Base-by-base conservation (phyloP, 345 rosid genomes). In the Nasturtium officinale region DNA sequence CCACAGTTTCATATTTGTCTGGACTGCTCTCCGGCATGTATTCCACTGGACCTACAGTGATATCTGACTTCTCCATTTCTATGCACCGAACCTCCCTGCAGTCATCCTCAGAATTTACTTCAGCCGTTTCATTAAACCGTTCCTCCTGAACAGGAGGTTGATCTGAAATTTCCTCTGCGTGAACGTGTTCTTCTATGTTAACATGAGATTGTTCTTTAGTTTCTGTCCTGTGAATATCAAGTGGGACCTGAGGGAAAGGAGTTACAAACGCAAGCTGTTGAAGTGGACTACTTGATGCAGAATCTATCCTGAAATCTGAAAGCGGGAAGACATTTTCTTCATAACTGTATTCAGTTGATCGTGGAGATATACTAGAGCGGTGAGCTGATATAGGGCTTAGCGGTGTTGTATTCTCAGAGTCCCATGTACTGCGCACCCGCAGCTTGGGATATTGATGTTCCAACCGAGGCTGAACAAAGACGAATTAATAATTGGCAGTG, bases 61-160 rank as follows among this genome's bases (percentile, higher is more conserved):
- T 29, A 50, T 78, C 74, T 40, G 82, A 71, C 61, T 78, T 78
- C 72, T 82, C 91, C 18, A 69, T 79, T 62, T 76, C 84, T 58
- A 86, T 74, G 80, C 92, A 90, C 33, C 82, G 82, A 32, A 88
- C 94, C 46, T 83, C 92, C 77, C 72, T 86, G 85, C 85, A 86
- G 62, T 59, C 18, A 29, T 75, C 83, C 47, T 78, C 85, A 0
- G 78, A 79, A 72, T 64, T 83, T 53, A 71, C 80, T 32, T 79
- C 84, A 52, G 8, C 69, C 56, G 37, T 61, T 57, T 63, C 71
- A 83, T 20, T 67, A 71, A 68, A 70, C 32, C 70, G 67, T 42
- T 80, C 83, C 32, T 43, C 79, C 29, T 48, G 72, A 23, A 51
- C 50, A 78, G 66, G 69, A 67, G 48, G 48, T 45, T 45, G 48